Conservation (phyloP, 345 rosid genomes). For the Laguncularia racemosa region DNA sequence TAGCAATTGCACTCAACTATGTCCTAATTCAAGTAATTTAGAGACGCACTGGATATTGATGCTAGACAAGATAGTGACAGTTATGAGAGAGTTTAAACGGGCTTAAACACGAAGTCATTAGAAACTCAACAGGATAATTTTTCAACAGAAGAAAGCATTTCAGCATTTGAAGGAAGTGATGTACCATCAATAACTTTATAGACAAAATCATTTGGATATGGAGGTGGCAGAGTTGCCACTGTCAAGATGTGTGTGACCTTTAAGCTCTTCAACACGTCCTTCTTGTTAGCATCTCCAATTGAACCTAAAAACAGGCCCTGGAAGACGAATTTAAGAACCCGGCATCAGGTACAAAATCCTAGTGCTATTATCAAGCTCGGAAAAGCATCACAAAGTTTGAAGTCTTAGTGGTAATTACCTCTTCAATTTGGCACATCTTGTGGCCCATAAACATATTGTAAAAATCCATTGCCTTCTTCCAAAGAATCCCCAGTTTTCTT, state of each 20-base stretch:
- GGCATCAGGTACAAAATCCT: not conserved
- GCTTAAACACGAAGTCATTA: too few relatives aligned
- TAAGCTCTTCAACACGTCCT: slow-evolving; percentile 39
- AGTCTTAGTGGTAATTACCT: not conserved
- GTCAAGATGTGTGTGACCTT: slow-evolving; percentile 69
- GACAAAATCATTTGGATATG: slow-evolving; percentile 50
- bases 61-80: too few relatives aligned
- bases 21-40: too few relatives aligned
- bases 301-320: slow-evolving; percentile 31
- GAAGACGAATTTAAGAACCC: not conserved
- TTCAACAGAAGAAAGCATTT: not conserved
- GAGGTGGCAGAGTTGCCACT: slow-evolving; percentile 51
- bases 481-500: not conserved
- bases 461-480: not conserved
- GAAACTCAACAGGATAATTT: not conserved
- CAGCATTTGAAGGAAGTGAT: too few relatives aligned
- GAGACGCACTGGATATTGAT: too few relatives aligned
- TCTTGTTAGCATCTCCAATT: slow-evolving; percentile 49
- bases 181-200: slow-evolving; percentile 63
- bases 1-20: too few relatives aligned
- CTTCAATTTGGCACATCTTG: slow-evolving; percentile 10
- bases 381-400: not conserved
- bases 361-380: not conserved
- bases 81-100: too few relatives aligned
- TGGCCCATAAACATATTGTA: not conserved